Percentiles rank a stretch among this genome's conserved stretches.
These are phyloP conservation scores for Podila epigama DNA, from an alignment of 192 early-diverging fungal genomes.

Conservation along the genomic window DNA sequence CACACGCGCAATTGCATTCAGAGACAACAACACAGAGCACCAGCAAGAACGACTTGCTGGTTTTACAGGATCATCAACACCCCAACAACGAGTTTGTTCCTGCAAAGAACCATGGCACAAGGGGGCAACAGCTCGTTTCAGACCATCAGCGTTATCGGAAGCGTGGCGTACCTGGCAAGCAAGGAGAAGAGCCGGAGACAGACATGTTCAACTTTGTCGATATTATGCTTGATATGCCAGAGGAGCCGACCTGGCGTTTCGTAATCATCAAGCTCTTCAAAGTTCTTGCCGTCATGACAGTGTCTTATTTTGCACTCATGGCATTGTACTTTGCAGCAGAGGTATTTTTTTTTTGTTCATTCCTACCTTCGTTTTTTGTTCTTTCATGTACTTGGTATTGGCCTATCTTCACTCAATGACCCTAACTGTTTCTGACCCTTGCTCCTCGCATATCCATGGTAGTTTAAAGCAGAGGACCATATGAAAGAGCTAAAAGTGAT, in stretches of 20 bases:
- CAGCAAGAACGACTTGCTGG: conserved; percentile 23
- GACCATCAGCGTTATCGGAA: neutral
- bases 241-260: conserved; percentile 14
- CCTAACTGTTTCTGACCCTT: no score
- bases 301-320: conserved; percentile 37
- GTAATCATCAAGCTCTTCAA: conserved; percentile 29
- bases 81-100: conserved; percentile 15
- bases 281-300: conserved; percentile 26
- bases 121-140: neutral
- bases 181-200: conserved; percentile 43
- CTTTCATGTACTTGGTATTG: no score
- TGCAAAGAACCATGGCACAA: neutral
- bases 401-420: neutral
- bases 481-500: conserved; percentile 25
- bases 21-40: conserved; percentile 3
- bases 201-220: conserved; percentile 40
- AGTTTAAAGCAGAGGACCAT: conserved; percentile 17
- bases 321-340: conserved; percentile 39
- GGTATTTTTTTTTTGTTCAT: neutral
- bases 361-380: neutral
- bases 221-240: conserved; percentile 41
- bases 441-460: neutral
- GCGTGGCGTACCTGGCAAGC: conserved; percentile 32
- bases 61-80: neutral
- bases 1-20: no score